A percentile compares a stretch with the other conserved stretches of the same genome.
Evolutionary conservation across 352 stramenopile genomes (phyloP).

Genomic region (Peronospora belbahrii): DNA sequence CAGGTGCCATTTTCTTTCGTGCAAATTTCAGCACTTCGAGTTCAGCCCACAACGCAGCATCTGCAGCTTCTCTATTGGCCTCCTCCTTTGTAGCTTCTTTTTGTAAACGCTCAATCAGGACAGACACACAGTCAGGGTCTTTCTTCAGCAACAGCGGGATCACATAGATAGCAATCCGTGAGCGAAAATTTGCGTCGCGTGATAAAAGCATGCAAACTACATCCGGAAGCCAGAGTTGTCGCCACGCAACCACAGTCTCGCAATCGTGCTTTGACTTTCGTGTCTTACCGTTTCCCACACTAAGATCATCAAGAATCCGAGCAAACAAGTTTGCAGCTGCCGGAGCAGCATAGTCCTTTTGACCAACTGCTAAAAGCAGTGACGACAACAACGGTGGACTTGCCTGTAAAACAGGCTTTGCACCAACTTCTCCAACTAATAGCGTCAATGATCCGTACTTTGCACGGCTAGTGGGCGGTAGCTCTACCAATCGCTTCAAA

Average conservation of each 20-base stretch:
- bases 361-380: conserved; percentile 51
- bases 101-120: conserved; percentile 48
- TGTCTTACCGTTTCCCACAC: conserved; percentile 7
- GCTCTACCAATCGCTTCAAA: conserved; percentile 41
- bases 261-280: conserved; percentile 11
- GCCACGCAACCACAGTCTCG: conserved; percentile 25
- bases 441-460: conserved; percentile 63
- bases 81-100: conserved; percentile 13
- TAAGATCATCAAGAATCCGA: conserved; percentile 50
- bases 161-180: conserved; percentile 66
- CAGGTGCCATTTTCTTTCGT: conserved; percentile 52
- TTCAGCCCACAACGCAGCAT: conserved; percentile 59
- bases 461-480: conserved; percentile 51
- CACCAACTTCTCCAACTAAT: conserved; percentile 40
- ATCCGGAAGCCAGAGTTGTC: conserved; percentile 46
- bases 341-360: conserved; percentile 60
- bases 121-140: conserved; percentile 41
- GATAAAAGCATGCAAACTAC: conserved; percentile 50
- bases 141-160: conserved; percentile 68
- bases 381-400: conserved; percentile 46
- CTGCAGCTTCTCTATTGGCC: conserved; percentile 12
- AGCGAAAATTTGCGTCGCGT: conserved; percentile 40
- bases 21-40: conserved; percentile 77
- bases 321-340: conserved; percentile 64
- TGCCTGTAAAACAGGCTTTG: conserved; percentile 33